Conservation (phyloP, 345 rosid species). For the Dipteronia dyeriana region DNA sequence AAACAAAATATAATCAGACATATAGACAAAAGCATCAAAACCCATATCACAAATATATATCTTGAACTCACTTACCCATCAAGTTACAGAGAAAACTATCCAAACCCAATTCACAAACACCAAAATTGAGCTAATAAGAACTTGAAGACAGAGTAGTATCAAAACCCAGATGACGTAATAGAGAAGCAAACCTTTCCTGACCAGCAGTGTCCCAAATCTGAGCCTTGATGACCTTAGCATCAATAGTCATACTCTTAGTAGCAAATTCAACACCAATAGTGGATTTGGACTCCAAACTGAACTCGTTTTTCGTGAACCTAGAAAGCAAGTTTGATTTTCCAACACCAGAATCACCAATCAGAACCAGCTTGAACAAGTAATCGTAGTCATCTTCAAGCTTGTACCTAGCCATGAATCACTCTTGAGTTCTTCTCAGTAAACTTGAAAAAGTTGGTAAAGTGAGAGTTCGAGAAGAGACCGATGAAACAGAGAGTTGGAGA, state of each 20-base stretch:
- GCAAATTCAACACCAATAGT: slow-evolving; percentile 64
- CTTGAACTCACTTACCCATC: background rate
- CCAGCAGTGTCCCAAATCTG: slow-evolving; percentile 70
- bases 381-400: slow-evolving; percentile 57
- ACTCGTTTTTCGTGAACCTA: slow-evolving; percentile 52
- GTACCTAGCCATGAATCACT: slow-evolving; percentile 42
- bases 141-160: background rate
- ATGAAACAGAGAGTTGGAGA: background rate
- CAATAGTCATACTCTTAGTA: slow-evolving; percentile 45
- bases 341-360: slow-evolving; percentile 61
- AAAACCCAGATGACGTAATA: background rate
- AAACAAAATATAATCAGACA: background rate
- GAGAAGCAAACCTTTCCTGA: slow-evolving; percentile 41
- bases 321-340: slow-evolving; percentile 58
- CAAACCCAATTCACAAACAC: slow-evolving; percentile 13
- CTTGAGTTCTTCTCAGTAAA: background rate
- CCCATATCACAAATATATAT: background rate
- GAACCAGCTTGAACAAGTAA: slow-evolving; percentile 60
- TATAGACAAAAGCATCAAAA: background rate
- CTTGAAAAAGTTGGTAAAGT: background rate
- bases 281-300: slow-evolving; percentile 60
- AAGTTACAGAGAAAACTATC: background rate
- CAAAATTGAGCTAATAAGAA: background rate
- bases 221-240: slow-evolving; percentile 53
- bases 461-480: background rate